Conservation (phyloP, 2,329 filamentous ascomycete species). For the Cladosporium sp. region DNA sequence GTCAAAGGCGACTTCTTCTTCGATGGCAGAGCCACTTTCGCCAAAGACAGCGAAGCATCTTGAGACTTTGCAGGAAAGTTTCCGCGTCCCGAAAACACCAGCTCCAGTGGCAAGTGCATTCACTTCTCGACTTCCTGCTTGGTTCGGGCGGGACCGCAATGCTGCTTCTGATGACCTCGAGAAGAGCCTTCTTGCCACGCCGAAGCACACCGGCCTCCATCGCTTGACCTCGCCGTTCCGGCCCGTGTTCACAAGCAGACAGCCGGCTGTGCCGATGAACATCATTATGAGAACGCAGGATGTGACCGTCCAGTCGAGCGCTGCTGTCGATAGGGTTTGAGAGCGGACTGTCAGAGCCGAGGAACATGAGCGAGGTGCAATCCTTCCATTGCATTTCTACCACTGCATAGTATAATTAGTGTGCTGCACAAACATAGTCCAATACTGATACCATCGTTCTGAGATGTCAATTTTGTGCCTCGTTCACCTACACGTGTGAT, state of each 20-base stretch:
- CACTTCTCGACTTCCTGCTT: neutral
- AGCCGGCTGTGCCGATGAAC: conserved; percentile 23
- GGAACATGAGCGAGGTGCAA: neutral
- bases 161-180: conserved; percentile 5
- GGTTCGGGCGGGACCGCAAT: neutral
- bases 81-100: neutral
- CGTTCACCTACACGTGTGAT: neutral
- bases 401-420: neutral
- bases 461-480: neutral
- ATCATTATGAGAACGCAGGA: conserved; percentile 13
- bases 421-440: neutral
- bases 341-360: neutral
- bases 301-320: conserved; percentile 4
- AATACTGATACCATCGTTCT: neutral
- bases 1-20: conserved; percentile 20
- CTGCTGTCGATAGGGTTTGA: neutral
- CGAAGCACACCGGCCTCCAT: conserved; percentile 21
- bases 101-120: neutral
- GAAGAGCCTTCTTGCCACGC: conserved; percentile 14
- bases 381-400: neutral
- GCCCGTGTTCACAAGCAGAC: conserved; percentile 7
- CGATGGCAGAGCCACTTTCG: conserved; percentile 22
- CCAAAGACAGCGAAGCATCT: conserved; percentile 27
- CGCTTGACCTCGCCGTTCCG: conserved; percentile 6
- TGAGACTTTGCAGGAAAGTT: conserved; percentile 26